These are phyloP conservation scores for Brettanomyces naardenensis DNA, from an alignment of 805 yeast genomes.

Conservation along the genomic window DNA sequence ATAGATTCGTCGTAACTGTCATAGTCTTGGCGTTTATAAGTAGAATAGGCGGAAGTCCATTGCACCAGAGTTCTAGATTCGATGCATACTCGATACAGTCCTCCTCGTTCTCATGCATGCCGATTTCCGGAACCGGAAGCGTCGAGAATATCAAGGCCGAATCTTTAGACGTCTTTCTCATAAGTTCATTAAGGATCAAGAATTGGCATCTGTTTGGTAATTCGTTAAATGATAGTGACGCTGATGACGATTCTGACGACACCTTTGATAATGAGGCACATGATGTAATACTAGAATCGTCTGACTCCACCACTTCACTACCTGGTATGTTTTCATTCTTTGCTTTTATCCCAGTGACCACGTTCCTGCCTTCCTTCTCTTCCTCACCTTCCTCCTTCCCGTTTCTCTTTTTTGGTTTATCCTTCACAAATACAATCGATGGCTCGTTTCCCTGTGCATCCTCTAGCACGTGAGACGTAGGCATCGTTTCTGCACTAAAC, in stretches of 20 bases:
- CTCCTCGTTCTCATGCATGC: slow-evolving; percentile 63
- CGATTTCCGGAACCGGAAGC: slow-evolving; percentile 78
- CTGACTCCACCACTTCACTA: not conserved
- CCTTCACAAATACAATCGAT: slow-evolving; percentile 52
- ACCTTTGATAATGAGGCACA: not conserved
- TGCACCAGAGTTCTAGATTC: slow-evolving; percentile 73
- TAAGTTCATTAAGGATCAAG: slow-evolving; percentile 76
- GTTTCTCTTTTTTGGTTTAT: slow-evolving; percentile 18
- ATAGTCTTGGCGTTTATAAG: slow-evolving; percentile 86
- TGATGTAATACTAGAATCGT: not conserved
- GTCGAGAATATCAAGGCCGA: slow-evolving; percentile 83
- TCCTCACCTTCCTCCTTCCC: not conserved
- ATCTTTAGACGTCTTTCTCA: slow-evolving; percentile 51
- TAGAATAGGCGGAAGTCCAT: slow-evolving; percentile 74
- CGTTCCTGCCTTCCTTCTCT: not conserved
- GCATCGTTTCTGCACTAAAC: slow-evolving; percentile 62
- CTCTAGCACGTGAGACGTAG: slow-evolving; percentile 57
- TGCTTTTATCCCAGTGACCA: not conserved
- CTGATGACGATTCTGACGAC: not conserved
- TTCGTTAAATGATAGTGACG: slow-evolving; percentile 55
- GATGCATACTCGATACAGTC: slow-evolving; percentile 71
- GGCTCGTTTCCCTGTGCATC: slow-evolving; percentile 65
- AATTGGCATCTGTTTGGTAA: slow-evolving; percentile 81
- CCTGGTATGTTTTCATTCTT: not conserved
- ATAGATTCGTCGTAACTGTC: slow-evolving; percentile 92